phyloP scores from a whole-genome alignment of 2,329 filamentous ascomycete genomes.

The Phaeosphaeriaceae sp. region DNA sequence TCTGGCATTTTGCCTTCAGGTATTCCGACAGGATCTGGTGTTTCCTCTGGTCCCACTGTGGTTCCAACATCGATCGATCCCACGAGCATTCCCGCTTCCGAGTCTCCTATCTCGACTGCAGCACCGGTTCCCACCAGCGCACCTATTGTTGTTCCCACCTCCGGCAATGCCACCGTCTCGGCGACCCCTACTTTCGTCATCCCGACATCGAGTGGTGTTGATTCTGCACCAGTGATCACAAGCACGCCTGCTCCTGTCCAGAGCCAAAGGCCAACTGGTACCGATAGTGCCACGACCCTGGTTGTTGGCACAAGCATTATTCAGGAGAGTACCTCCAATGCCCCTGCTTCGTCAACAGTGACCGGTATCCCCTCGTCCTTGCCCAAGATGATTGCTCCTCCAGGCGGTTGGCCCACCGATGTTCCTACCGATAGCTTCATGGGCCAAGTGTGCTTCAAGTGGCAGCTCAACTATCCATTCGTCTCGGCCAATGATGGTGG shows the following conservation, averaged over 20 bases:
- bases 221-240: conserved; percentile 10
- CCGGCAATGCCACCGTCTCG: conserved; percentile 18
- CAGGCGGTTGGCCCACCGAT: conserved; percentile 60
- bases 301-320: conserved; percentile 69
- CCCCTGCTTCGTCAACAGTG: conserved; percentile 51
- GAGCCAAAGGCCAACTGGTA: conserved; percentile 56
- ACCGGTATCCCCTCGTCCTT: conserved; percentile 70
- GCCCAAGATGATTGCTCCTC: conserved; percentile 78
- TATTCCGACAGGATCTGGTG: conserved; percentile 7
- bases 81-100: conserved; percentile 25
- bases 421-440: conserved; percentile 70
- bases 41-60: neutral
- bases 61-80: conserved; percentile 10
- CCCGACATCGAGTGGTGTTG: conserved; percentile 2
- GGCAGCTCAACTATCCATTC: conserved; percentile 82
- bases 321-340: conserved; percentile 58
- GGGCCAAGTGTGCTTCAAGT: conserved; percentile 86
- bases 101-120: conserved; percentile 15
- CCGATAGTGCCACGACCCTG: conserved; percentile 53
- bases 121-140: conserved; percentile 13
- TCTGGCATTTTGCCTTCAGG: conserved; percentile 7
- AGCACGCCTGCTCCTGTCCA: conserved; percentile 38
- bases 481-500: conserved; percentile 76
- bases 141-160: conserved; percentile 9
- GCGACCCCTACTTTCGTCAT: conserved; percentile 11